These are phyloP conservation scores for Phylloporus arenicola DNA, from an alignment of 768 basidiomycete species.

Conservation along the genomic window DNA sequence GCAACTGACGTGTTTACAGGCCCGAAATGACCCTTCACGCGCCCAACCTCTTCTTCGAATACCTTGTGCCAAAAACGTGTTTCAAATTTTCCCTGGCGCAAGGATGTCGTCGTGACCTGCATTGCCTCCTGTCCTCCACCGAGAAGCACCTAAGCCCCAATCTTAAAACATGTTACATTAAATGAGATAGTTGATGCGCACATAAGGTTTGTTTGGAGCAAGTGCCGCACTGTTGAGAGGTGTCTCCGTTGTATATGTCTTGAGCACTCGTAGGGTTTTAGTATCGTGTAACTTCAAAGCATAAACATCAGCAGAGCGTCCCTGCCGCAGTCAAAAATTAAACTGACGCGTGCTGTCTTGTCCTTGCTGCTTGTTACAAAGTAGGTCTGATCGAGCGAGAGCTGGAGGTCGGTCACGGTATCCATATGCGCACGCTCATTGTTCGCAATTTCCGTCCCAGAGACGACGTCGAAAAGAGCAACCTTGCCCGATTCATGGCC, in stretches of 20 bases:
- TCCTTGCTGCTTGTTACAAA: conserved; percentile 97
- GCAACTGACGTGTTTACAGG: conserved; percentile 87
- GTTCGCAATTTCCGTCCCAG: conserved; percentile 74
- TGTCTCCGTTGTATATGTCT: conserved; percentile 90
- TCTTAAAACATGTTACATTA: background rate
- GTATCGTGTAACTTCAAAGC: conserved; percentile 65
- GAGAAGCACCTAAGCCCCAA: conserved; percentile 58
- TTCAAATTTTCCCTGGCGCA: conserved; percentile 96
- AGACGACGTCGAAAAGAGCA: conserved; percentile 82
- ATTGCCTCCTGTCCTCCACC: conserved; percentile 99
- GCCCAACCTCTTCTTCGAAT: conserved; percentile 94
- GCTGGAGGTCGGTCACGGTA: conserved; percentile 86
- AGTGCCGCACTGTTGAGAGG: conserved; percentile 92
- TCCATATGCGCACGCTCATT: conserved; percentile 89
- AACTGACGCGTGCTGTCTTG: conserved; percentile 82
- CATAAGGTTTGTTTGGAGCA: conserved; percentile 80
- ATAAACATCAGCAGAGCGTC: background rate
- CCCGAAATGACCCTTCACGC: conserved; percentile 96
- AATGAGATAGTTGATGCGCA: conserved; percentile 29
- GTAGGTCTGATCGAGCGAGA: conserved; percentile 86
- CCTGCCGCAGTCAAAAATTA: background rate
- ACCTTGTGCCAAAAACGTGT: conserved; percentile 97
- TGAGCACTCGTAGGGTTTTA: conserved; percentile 83
- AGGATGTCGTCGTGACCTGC: conserved; percentile 91
- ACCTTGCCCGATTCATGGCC: conserved; percentile 97